phyloP scores from a whole-genome alignment of 2,329 filamentous ascomycete genomes.

The Xylaria multiplex region DNA sequence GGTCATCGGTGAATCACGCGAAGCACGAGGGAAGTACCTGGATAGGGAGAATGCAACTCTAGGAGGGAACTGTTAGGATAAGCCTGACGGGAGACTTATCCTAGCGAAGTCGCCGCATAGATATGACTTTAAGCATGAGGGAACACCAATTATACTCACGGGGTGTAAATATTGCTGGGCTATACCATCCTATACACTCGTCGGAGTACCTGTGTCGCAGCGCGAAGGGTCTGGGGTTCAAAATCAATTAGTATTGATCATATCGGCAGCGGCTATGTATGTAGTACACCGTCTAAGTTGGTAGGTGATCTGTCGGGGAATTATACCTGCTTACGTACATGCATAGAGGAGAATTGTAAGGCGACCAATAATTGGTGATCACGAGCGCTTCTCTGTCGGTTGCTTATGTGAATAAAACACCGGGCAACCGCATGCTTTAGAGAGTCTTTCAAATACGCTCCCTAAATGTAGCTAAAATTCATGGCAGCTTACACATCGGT shows the following conservation, averaged over 20 bases:
- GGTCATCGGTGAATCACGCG: slow-evolving; percentile 10
- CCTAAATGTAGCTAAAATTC: neutral
- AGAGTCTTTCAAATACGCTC: neutral
- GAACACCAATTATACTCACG: neutral
- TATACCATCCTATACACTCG: too few species aligned
- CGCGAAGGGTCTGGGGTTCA: too few species aligned
- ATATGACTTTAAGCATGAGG: neutral
- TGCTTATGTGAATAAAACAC: too few species aligned
- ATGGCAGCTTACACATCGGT: slow-evolving; percentile 4
- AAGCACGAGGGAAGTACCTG: slow-evolving; percentile 13
- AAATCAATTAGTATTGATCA: too few species aligned
- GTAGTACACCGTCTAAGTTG: too few species aligned
- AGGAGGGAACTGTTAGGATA: neutral
- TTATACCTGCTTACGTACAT: too few species aligned
- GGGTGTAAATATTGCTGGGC: too few species aligned
- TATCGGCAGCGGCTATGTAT: too few species aligned
- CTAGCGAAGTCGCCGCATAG: neutral
- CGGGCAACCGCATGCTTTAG: neutral
- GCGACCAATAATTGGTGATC: slow-evolving; percentile 1
- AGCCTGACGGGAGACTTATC: neutral
- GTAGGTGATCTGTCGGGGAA: too few species aligned
- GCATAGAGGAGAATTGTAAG: neutral
- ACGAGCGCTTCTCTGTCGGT: neutral
- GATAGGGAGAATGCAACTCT: neutral
- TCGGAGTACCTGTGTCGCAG: too few species aligned